Conservation (phyloP, 1,139 yeast genomes). For the Debaryomycetaceae sp. region DNA sequence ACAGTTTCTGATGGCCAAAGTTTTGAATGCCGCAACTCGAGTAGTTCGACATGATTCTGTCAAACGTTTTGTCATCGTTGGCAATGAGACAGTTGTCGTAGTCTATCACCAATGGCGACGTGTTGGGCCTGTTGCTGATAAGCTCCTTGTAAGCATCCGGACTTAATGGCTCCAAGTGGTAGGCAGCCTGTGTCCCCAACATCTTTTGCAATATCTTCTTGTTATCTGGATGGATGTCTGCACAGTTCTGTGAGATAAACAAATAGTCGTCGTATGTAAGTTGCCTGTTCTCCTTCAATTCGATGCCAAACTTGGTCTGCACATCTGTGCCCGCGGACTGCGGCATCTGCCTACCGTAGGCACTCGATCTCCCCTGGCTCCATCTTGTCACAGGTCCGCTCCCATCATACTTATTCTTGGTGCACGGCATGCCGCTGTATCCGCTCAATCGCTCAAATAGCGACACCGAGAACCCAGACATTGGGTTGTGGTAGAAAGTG, state of each 20-base stretch:
- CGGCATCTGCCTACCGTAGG: background rate
- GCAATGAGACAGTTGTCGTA: slow-evolving; percentile 54
- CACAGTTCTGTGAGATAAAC: slow-evolving; percentile 32
- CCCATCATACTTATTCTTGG: slow-evolving; percentile 12
- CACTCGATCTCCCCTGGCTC: background rate
- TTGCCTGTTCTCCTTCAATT: slow-evolving; percentile 20
- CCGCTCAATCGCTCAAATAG: slow-evolving; percentile 20
- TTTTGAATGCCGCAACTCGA: slow-evolving; percentile 37
- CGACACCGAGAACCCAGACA: slow-evolving; percentile 23
- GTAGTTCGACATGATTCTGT: slow-evolving; percentile 42
- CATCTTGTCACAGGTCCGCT: slow-evolving; percentile 1
- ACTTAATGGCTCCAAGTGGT: slow-evolving; percentile 4
- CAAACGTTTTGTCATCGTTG: slow-evolving; percentile 41
- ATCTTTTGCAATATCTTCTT: slow-evolving; percentile 24
- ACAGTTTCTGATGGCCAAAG: slow-evolving; percentile 9
- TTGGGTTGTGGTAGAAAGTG: slow-evolving; percentile 31
- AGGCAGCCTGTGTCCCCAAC: slow-evolving; percentile 8
- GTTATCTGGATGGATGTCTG: slow-evolving; percentile 46
- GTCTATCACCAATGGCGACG: slow-evolving; percentile 54
- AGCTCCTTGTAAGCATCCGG: slow-evolving; percentile 5
- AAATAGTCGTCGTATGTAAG: slow-evolving; percentile 30
- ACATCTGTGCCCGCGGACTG: background rate
- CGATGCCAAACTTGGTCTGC: slow-evolving; percentile 19
- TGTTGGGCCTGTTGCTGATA: background rate
- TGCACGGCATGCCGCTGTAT: slow-evolving; percentile 21